These are phyloP conservation scores for Fusarium incarnatum DNA, from an alignment of 2,329 filamentous ascomycete species.

Conservation along the genomic window DNA sequence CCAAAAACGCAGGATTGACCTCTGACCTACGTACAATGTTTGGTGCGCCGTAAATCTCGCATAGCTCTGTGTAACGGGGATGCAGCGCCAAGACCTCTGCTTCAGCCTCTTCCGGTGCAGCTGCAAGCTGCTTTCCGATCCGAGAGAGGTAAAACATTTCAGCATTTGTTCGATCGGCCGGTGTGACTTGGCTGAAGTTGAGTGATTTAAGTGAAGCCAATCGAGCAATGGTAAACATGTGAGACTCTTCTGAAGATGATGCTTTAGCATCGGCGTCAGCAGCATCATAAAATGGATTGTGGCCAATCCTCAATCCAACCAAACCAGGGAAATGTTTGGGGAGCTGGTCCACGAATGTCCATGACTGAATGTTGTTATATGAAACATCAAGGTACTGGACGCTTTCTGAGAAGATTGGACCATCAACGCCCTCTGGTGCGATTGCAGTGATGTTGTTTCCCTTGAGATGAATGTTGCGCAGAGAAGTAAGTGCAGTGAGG, in stretches of 20 bases:
- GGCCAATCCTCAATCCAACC: constrained; percentile 78
- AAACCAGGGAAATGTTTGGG: constrained; percentile 77
- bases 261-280: constrained; percentile 55
- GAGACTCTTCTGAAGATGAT: constrained; percentile 78
- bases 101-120: constrained; percentile 65
- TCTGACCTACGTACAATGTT: constrained; percentile 66
- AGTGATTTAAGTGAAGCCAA: constrained; percentile 74
- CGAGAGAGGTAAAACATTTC: constrained; percentile 93
- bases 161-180: constrained; percentile 83
- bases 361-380: constrained; percentile 75
- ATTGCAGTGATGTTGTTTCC: constrained; percentile 74
- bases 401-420: constrained; percentile 63
- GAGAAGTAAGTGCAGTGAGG: constrained; percentile 62
- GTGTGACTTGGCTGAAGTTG: constrained; percentile 78
- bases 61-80: constrained; percentile 79
- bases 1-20: constrained; percentile 82
- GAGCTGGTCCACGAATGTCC: constrained; percentile 80
- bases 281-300: constrained; percentile 84
- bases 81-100: constrained; percentile 70
- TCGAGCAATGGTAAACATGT: constrained; percentile 88
- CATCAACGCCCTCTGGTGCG: constrained; percentile 38
- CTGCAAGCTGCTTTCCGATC: constrained; percentile 80
- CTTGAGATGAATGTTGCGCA: constrained; percentile 77
- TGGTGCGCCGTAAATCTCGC: constrained; percentile 79
- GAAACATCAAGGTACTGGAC: constrained; percentile 78